phyloP scores from a whole-genome alignment of 495 filamentous ascomycete genomes.

The Xylaria acuta region DNA sequence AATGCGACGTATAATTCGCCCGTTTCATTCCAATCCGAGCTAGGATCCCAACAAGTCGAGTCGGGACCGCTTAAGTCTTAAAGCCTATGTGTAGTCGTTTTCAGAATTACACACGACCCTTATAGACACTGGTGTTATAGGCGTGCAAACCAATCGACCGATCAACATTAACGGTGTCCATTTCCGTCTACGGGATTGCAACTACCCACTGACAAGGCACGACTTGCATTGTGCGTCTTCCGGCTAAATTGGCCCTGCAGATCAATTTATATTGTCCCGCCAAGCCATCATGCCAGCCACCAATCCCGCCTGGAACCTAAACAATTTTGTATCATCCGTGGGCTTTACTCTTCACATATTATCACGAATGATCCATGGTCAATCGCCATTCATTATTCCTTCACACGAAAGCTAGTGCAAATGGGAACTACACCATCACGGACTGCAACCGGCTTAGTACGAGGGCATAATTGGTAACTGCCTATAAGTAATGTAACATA shows the following conservation, averaged over 20 bases:
- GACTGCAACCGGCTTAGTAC: not conserved
- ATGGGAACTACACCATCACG: not conserved
- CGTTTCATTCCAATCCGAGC: not conserved
- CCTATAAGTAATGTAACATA: not conserved
- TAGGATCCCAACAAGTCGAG: not conserved
- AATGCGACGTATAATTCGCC: not conserved
- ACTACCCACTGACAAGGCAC: not conserved
- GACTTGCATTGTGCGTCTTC: conserved; percentile 4
- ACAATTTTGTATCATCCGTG: not conserved
- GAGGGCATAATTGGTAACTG: not conserved
- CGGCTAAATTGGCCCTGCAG: conserved; percentile 22
- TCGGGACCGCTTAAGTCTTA: not conserved
- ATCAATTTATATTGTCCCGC: conserved; percentile 18
- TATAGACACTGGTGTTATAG: not conserved
- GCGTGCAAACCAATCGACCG: not conserved
- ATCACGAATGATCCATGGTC: not conserved
- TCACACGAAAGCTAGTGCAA: not conserved
- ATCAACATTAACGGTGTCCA: not conserved
- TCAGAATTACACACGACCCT: not conserved
- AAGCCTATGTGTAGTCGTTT: not conserved
- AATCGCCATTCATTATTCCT: not conserved
- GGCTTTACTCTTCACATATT: not conserved
- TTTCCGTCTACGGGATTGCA: conserved; percentile 5
- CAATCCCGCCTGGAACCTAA: not conserved
- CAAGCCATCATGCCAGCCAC: conserved; percentile 3